Evolutionary conservation across 2,329 filamentous ascomycete species (phyloP), one percentile per base, ranked within the genome.

Genomic region (Cytospora schulzeri): DNA sequence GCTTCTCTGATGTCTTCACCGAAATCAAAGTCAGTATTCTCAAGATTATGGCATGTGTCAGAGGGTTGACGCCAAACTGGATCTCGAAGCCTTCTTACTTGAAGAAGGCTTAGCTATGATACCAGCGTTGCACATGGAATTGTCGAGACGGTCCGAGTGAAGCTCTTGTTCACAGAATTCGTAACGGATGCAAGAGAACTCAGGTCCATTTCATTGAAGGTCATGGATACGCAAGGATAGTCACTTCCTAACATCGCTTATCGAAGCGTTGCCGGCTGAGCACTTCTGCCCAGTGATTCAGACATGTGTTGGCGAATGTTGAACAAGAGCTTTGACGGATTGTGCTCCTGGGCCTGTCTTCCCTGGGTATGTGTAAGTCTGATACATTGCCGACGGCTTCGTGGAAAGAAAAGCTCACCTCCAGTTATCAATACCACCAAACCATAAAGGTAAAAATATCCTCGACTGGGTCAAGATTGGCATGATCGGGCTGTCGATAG

Each of bases 1-100:
- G 70, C 14, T 58, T 15, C 8, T 65, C 66, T 4, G 71, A 70
- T 2, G 72, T 74, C 28, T 50, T 69, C 50, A 66, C 33, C n/a
- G 75, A 59, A 2, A 68, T 35, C 5, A 69, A 71, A 19, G 73
- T 57, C 26, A 80, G 68, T 3, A 75, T 67, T 35, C 74, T 73
- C 14, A 76, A 76, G 11, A 83, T 71, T 24, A 80, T 71, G 7
- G 78, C 78, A 55, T 82, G 50, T n/a, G 59, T 51, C 22, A 80
- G 73, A 69, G 80, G 79, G 66, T 80, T 80, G 38, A 77, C 78
- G 2, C 62, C 58, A 14, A 60, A 78, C 65, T 80, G 77, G 57
- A 68, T 73, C 69, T 77, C 78, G 69, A 73, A 72, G 31, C 74
- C 75, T 58, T 79, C 73, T 71, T 70, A 59, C 73, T 77, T 26